Base-by-base conservation (phyloP, 371 early-diverging fungal species). In the Circinella minor region DNA sequence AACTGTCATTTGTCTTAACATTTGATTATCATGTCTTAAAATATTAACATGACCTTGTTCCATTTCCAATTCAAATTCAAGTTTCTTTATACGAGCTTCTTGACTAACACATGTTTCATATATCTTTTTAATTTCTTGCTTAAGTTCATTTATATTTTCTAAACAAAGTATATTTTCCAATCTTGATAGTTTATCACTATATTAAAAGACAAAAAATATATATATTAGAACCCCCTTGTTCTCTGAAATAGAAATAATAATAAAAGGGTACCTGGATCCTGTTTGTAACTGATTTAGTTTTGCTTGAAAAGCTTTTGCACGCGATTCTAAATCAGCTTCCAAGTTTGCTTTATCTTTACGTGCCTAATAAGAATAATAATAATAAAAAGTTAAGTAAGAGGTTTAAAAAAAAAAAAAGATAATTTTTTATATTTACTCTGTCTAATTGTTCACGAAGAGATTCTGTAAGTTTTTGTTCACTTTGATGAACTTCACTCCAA, bases 21-120 rank as follows among this genome's bases (percentile, higher is more conserved):
- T 74, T 67, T 87, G 87, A 64, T 90, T 90, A 43, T 91, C 91
- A 74, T 90, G 88, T 43, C 88, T 80, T 27, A 90, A 77, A 27
- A 90, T 89, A 61, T 89, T 90, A 47, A 85, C 85, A 61, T 90
- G 89, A 3, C 91, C 91, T 55, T 87, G 85, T 61, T 89, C 91
- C 79, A 90, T 87, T 63, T 91, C 90, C 54, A 91, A 69, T 57
- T 91, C 90, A 71, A 89, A 87, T 36, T 85, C 81, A 17, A 88
- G 74, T 57, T 87, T 89, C 68, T 89, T 88, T 64, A 90, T 78
- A 13, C 71, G 71, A 9, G 77, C 73, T 62, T 82, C 78, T 59
- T 89, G 86, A 36, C 82, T 64, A 36, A 75, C 68, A 37, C 77
- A 77, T 62, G 73, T 81, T 63, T 81, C 80, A 62, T 78, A 63